Evolutionary conservation across 345 rosid genomes (phyloP).

Genomic region (Nasturtium officinale): DNA sequence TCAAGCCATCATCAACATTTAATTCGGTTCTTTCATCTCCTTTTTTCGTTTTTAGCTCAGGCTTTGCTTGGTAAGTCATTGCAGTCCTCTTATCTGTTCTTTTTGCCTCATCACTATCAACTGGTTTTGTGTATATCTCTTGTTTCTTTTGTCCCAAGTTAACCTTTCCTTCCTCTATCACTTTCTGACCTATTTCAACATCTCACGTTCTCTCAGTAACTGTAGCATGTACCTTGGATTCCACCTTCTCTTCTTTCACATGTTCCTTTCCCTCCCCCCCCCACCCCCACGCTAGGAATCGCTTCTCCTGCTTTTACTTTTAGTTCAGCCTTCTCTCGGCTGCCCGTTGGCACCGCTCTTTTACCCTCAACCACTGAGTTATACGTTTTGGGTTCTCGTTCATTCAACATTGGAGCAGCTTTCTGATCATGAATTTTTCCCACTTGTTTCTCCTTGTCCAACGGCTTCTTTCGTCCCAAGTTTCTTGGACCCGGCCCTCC

Average conservation of each 20-base stretch:
- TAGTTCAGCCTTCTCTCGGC: conserved; percentile 18
- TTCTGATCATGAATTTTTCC: conserved; percentile 27
- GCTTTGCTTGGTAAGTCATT: not conserved
- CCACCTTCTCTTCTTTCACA: conserved; percentile 26
- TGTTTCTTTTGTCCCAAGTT: conserved; percentile 14
- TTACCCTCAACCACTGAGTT: conserved; percentile 44
- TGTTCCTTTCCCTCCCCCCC: not conserved
- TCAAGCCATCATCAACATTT: conserved; percentile 2
- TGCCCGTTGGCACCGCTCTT: not conserved
- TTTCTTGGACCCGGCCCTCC: not conserved
- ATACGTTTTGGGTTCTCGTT: conserved; percentile 35
- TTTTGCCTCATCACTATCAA: conserved; percentile 13
- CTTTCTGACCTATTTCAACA: conserved; percentile 19
- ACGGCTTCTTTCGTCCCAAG: conserved; percentile 22
- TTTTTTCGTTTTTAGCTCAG: conserved; percentile 20
- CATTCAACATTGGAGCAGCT: conserved; percentile 1
- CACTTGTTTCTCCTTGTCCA: conserved; percentile 18
- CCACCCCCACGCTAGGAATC: conserved; percentile 12
- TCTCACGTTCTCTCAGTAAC: conserved; percentile 12
- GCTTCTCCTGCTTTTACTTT: conserved; percentile 23
- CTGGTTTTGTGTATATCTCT: conserved; percentile 6
- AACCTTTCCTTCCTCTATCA: conserved; percentile 14
- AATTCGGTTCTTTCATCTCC: not conserved
- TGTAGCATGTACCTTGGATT: conserved; percentile 10
- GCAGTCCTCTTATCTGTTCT: conserved; percentile 4